A percentile compares a stretch with the other conserved stretches of the same genome.
Conservation (phyloP, 305 asterid species). For the Fraxinus floribunda region DNA sequence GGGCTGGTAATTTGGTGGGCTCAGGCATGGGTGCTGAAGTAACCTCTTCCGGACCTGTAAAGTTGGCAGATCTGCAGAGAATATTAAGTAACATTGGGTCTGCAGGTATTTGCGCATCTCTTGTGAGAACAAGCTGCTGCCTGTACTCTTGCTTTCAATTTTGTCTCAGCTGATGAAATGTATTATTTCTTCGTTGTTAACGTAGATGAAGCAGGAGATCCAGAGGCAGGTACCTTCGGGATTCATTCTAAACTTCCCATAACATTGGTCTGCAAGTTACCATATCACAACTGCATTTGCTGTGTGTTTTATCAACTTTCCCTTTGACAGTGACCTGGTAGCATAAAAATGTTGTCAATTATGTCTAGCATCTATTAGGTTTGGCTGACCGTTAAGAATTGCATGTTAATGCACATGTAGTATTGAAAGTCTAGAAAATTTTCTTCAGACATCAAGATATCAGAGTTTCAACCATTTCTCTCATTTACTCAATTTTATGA, state of each 20-base stretch:
- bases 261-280: conserved; percentile 4
- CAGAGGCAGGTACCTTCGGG: conserved; percentile 68
- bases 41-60: conserved; percentile 90
- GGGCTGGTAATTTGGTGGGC: conserved; percentile 88
- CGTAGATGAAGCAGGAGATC: conserved; percentile 63
- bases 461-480: background rate
- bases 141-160: conserved; percentile 16
- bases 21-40: conserved; percentile 77
- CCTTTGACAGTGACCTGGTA: background rate
- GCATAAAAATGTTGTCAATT: conserved; percentile 10
- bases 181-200: conserved; percentile 23
- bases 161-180: conserved; percentile 24
- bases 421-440: background rate
- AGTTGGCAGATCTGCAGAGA: conserved; percentile 85
- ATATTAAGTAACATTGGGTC: conserved; percentile 84
- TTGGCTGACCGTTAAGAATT: background rate
- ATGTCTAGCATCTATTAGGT: background rate
- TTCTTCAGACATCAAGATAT: background rate
- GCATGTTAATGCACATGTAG: background rate
- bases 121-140: conserved; percentile 11
- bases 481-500: conserved; percentile 10
- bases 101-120: conserved; percentile 46
- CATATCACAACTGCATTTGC: background rate
- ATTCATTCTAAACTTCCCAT: conserved; percentile 4
- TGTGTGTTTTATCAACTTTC: background rate